These are phyloP conservation scores for Phragmites australis DNA, from an alignment of 176 grass and related monocot genomes.

Conservation along the genomic window DNA sequence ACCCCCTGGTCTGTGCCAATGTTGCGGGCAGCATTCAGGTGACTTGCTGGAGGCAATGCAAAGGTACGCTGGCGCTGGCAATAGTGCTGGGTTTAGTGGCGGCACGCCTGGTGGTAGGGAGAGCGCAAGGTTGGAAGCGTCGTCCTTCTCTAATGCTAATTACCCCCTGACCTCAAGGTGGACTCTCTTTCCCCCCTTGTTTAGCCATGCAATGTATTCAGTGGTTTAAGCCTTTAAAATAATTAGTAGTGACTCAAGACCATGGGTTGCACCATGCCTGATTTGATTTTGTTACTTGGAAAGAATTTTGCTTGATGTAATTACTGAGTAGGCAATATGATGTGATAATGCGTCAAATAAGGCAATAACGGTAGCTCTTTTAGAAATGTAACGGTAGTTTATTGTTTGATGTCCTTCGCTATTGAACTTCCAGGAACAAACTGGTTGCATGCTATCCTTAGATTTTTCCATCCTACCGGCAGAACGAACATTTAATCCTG, in stretches of 20 bases:
- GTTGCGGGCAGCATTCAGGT: slow-evolving; percentile 46
- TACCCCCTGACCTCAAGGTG: slow-evolving; percentile 77
- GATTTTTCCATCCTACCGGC: not conserved
- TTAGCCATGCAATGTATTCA: not conserved
- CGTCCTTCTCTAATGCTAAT: slow-evolving; percentile 57
- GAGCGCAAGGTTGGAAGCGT: slow-evolving; percentile 50
- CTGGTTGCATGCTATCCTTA: not conserved
- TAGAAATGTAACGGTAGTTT: not conserved
- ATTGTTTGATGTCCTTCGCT: not conserved
- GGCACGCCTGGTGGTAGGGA: slow-evolving; percentile 43
- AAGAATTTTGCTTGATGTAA: not conserved
- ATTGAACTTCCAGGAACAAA: not conserved
- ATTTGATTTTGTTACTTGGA: not conserved
- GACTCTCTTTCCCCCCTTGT: not conserved
- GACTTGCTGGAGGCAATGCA: slow-evolving; percentile 75
- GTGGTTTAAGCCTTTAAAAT: not conserved
- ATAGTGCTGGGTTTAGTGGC: slow-evolving; percentile 53
- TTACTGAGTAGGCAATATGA: not conserved
- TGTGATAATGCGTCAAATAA: not conserved
- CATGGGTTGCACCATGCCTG: not conserved
- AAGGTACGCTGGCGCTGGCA: slow-evolving; percentile 64
- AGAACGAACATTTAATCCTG: not conserved
- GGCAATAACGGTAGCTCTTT: not conserved
- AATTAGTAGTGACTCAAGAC: not conserved
- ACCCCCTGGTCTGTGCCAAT: slow-evolving; percentile 26